Base-by-base conservation (phyloP, 1,284 basidiomycete species). In the Golubevia pallescens region DNA sequence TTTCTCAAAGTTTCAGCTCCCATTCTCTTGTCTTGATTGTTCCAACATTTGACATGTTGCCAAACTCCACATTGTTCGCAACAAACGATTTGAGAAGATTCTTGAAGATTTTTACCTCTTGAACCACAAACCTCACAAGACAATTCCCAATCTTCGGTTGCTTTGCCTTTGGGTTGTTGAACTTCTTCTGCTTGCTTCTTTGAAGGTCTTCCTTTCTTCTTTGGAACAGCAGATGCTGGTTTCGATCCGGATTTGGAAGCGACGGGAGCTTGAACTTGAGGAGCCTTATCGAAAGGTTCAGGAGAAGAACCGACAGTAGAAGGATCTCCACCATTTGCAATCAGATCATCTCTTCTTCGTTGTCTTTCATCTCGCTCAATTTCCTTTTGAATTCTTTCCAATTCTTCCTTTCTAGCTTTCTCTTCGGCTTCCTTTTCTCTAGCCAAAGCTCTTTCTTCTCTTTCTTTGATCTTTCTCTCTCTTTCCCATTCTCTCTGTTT, bases 71-170 rank as follows among this genome's bases (percentile, higher is more conserved):
- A 95, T 55, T 86, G 81, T 42, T 92, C 92, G 78, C 93, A 95
- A 56, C 90, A 92, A 81, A 93, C 90, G 86, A 95, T 89, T 8
- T 92, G 90, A 34, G 88, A 86, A 21, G 90, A 90, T 70, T 92
- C 92, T 70, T 93, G 92, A 92, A 90, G 81, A 80, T 93, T 94
- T 63, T 90, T 86, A 7, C 92, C 92, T 38, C 87, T 88, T 62
- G 88, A 88, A 60, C 88, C 88, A 81, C 93, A 95, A 20, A 95
- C 88, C 78, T 95, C 93, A 82, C 93, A 95, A 76, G 92, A 90
- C 56, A 95, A 87, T 64, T 92, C 90, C 93, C 93, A 95, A 67
- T 91, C 89, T 60, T 90, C 91, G 19, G 74, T 88, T 84, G 62
- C 84, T 65, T 16, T 71, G 66, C 13, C 62, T 61, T 20, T 20